phyloP scores from a whole-genome alignment of 2,329 filamentous ascomycete species.

The Fusarium sp. region DNA sequence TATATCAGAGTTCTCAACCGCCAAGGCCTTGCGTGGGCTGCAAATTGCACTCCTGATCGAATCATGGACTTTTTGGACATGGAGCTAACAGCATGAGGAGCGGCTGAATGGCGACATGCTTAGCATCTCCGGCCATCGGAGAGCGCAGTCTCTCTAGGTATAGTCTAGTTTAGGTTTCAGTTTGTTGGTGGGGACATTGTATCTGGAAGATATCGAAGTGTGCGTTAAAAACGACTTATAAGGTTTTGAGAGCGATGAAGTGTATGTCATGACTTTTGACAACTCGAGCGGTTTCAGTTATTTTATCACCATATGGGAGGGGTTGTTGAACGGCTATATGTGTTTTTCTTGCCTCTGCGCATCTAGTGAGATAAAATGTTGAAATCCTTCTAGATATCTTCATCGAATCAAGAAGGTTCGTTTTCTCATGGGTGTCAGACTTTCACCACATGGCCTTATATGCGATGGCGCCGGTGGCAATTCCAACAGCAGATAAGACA shows the following conservation, averaged over 20 bases:
- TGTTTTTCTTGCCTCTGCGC: too few species aligned
- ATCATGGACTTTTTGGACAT: not conserved
- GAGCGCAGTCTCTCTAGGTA: not conserved
- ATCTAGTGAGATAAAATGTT: too few species aligned
- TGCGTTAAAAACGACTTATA: not conserved
- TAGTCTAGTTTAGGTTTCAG: not conserved
- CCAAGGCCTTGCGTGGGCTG: not conserved
- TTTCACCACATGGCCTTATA: not conserved
- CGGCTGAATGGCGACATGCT: not conserved
- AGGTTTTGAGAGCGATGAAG: too few species aligned
- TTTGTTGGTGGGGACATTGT: not conserved
- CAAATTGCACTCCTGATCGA: not conserved
- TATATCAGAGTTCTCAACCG: not conserved
- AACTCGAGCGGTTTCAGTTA: not conserved
- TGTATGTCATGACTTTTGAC: not conserved
- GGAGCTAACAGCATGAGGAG: not conserved
- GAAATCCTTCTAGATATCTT: too few species aligned
- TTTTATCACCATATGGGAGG: not conserved
- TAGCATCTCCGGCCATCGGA: not conserved
- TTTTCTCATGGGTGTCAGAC: not conserved
- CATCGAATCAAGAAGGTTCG: not conserved
- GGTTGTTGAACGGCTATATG: too few species aligned
- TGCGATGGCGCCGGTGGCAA: not conserved
- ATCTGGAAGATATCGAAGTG: not conserved
- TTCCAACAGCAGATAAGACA: not conserved